phyloP scores from a whole-genome alignment of 345 rosid species.

The Cardamine resedifolia region DNA sequence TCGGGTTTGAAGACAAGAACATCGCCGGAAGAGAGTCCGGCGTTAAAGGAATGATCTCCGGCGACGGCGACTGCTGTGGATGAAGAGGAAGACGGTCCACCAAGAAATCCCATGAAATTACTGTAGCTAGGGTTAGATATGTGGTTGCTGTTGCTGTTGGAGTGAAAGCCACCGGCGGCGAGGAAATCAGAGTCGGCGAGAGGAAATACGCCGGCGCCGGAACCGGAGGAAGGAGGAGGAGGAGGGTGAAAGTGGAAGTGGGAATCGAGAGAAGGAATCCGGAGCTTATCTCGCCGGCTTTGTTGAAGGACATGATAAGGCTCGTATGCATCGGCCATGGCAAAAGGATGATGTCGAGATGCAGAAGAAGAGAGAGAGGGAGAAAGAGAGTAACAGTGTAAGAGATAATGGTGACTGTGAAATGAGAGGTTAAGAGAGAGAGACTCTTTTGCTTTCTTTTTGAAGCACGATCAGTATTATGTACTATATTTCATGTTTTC shows the following conservation, averaged over 20 bases:
- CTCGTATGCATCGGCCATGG: constrained; percentile 67
- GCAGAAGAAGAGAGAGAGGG: constrained; percentile 7
- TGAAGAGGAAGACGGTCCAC: constrained; percentile 37
- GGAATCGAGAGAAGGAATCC: constrained; percentile 45
- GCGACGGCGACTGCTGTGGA: constrained; percentile 30
- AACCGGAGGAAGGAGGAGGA: constrained; percentile 26
- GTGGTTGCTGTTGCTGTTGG: constrained; percentile 48
- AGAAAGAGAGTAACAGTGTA: constrained; percentile 43
- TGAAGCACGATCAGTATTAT: constrained; percentile 32
- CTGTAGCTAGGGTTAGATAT: constrained; percentile 50
- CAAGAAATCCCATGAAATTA: constrained; percentile 48
- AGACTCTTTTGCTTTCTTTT: constrained; percentile 34
- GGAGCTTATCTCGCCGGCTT: constrained; percentile 84
- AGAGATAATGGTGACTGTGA: constrained; percentile 60
- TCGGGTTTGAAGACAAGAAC: constrained; percentile 57
- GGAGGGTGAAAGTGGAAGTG: constrained; percentile 33
- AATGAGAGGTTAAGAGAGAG: constrained; percentile 54
- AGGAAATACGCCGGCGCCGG: constrained; percentile 47
- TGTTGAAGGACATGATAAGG: constrained; percentile 94
- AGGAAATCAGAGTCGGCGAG: constrained; percentile 56
- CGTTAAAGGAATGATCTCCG: constrained; percentile 41
- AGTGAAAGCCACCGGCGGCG: constrained; percentile 48
- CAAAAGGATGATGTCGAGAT: neutral
- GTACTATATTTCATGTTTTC: constrained; percentile 6
- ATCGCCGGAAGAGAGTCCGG: constrained; percentile 42